Base-by-base conservation (phyloP, 371 early-diverging fungal genomes). In the Circinella umbellata region DNA sequence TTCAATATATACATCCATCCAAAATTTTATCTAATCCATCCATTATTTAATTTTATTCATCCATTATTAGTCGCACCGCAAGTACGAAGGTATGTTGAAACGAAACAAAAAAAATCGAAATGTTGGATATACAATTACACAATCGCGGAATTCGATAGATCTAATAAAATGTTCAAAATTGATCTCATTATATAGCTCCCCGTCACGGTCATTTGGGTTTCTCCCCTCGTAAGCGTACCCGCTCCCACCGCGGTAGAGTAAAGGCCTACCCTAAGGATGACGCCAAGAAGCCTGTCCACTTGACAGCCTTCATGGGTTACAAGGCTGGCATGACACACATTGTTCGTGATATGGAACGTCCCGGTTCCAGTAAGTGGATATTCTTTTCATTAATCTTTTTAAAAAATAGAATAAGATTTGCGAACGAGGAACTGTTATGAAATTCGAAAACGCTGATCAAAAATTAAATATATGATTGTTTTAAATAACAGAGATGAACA, bases 271-370 rank as follows among this genome's bases (percentile, higher is more conserved):
- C 99, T 83, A 94, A 94, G 91, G 99, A 99, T 89, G 96, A 98
- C 87, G 82, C 92, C 70, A 87, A 87, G 83, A 94, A 97, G 91
- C 92, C 96, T 69, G 97, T 98, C 74, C 99, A 99, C 90, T 87
- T 99, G 83, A 99, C 99, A 67, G 99, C 98, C 78, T 99, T 98
- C 94, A 86, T 99, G 82, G 99, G 94, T 76, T 99, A 99, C 95
- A 99, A 99, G 95, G 99, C 98, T 69, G 99, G 99, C 84, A 99
- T 99, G 99, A 98, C 99, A 83, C 99, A 99, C 90, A 93, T 99
- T 79, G 97, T 99, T 73, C 95, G 99, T 78, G 98, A 98, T 84
- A 86, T 98, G 81, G 98, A 98, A 81, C 93, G 97, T 82, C 98
- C 98, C 73, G 97, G 96, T 71, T 96, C 98, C 89, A 98, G 89